Evolutionary conservation across 169 alveolate genomes (phyloP).

Genomic region (Plasmodium chabaudi): DNA sequence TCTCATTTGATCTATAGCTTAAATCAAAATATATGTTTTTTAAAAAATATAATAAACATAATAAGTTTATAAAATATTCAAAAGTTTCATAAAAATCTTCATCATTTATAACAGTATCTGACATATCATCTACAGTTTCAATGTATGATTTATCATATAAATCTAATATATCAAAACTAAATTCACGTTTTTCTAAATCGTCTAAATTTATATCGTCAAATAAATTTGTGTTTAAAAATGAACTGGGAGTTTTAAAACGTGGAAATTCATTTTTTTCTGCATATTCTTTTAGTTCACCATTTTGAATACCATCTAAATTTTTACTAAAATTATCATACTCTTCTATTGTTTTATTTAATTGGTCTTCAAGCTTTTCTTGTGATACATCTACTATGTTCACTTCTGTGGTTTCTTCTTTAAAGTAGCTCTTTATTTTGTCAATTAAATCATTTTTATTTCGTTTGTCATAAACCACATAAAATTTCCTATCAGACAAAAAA

Average conservation of each 20-base stretch:
- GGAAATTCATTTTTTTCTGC: not conserved
- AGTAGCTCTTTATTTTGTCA: slow-evolving; percentile 28
- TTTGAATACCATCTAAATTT: not conserved
- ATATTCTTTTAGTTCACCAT: not conserved
- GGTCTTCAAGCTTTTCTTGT: not conserved
- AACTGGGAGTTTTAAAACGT: slow-evolving; percentile 37
- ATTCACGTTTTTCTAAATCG: slow-evolving; percentile 7
- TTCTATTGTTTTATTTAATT: not conserved
- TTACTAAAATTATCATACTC: slow-evolving; percentile 1
- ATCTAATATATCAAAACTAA: slow-evolving; percentile 18
- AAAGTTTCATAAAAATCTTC: slow-evolving; percentile 38
- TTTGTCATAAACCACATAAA: slow-evolving; percentile 45
- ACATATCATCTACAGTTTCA: slow-evolving; percentile 21
- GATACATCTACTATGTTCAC: slow-evolving; percentile 49
- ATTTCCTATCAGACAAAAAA: slow-evolving; percentile 22
- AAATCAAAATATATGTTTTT: slow-evolving; percentile 63
- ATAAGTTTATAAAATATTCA: slow-evolving; percentile 43
- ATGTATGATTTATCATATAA: slow-evolving; percentile 15
- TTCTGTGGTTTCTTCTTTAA: slow-evolving; percentile 61
- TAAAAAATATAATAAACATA: slow-evolving; percentile 61
- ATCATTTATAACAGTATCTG: slow-evolving; percentile 18
- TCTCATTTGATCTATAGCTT: slow-evolving; percentile 61
- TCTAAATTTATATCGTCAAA: slow-evolving; percentile 45
- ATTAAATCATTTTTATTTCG: slow-evolving; percentile 40
- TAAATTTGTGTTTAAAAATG: slow-evolving; percentile 41